phyloP scores from a whole-genome alignment of 345 rosid species.

The Salix caprea region DNA sequence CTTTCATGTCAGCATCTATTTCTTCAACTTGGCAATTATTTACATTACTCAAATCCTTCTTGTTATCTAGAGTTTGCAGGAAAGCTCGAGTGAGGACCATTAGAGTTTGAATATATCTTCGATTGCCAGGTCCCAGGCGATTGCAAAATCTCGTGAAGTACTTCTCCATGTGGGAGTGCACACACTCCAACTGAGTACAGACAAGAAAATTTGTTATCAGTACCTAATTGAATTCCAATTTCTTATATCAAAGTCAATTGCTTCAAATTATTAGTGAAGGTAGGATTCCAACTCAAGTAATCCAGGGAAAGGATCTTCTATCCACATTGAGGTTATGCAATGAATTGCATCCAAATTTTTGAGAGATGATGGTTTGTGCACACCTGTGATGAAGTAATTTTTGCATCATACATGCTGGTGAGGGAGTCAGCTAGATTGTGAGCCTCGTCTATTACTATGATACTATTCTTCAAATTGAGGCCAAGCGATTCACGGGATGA shows the following conservation, averaged over 20 bases:
- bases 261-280: background rate
- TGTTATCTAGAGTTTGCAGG: conserved; percentile 44
- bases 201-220: background rate
- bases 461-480: conserved; percentile 63
- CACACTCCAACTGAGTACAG: conserved; percentile 58
- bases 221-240: background rate
- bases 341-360: background rate
- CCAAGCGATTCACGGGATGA: conserved; percentile 93
- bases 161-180: conserved; percentile 55
- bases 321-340: background rate
- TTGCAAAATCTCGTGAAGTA: conserved; percentile 66
- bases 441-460: conserved; percentile 91
- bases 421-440: conserved; percentile 97
- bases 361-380: conserved; percentile 19
- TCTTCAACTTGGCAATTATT: conserved; percentile 31
- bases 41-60: conserved; percentile 25
- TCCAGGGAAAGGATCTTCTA: background rate
- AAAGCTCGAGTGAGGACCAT: conserved; percentile 66
- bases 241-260: conserved; percentile 6
- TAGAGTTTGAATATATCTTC: conserved; percentile 87
- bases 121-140: conserved; percentile 80
- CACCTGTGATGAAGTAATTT: conserved; percentile 75
- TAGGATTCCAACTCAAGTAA: background rate
- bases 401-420: conserved; percentile 80
- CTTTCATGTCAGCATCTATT: conserved; percentile 29